Percentiles rank a stretch among this genome's conserved stretches.
phyloP scores from a whole-genome alignment of 805 yeast species.

The Debaryomyces maramus region DNA sequence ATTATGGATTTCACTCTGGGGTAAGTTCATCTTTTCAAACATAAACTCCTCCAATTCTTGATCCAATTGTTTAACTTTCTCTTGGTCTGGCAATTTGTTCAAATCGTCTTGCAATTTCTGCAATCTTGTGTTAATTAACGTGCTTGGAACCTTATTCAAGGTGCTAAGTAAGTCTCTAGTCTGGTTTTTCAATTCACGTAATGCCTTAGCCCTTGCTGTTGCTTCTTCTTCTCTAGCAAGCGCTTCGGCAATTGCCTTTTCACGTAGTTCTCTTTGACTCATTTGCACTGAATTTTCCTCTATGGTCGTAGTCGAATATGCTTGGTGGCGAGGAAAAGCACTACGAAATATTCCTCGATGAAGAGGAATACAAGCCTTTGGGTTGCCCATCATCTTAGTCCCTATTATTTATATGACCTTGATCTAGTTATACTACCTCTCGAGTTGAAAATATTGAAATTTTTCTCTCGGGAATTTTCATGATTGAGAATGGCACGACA shows the following conservation, averaged over 20 bases:
- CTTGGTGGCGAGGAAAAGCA: slow-evolving; percentile 1
- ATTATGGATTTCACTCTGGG: slow-evolving; percentile 24
- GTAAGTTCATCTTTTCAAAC: slow-evolving; percentile 32
- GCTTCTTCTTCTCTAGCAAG: slow-evolving; percentile 44
- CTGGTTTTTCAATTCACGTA: slow-evolving; percentile 31
- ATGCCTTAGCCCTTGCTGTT: slow-evolving; percentile 31
- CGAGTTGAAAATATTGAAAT: neutral
- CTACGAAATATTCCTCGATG: slow-evolving; percentile 1
- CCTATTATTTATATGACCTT: neutral
- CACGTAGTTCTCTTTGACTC: slow-evolving; percentile 34
- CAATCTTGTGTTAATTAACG: slow-evolving; percentile 30
- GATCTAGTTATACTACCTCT: too few relatives aligned
- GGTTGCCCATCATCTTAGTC: neutral
- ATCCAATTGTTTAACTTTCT: slow-evolving; percentile 39
- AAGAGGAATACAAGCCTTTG: slow-evolving; percentile 2
- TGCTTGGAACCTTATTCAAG: slow-evolving; percentile 36
- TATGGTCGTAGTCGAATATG: slow-evolving; percentile 2
- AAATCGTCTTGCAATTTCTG: slow-evolving; percentile 31
- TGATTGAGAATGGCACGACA: neutral
- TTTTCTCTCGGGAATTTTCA: slow-evolving; percentile 2
- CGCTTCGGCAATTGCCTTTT: slow-evolving; percentile 43
- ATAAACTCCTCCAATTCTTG: slow-evolving; percentile 42
- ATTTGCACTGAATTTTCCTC: slow-evolving; percentile 11
- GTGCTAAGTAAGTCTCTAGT: slow-evolving; percentile 28
- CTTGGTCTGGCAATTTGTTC: slow-evolving; percentile 23